These are phyloP conservation scores for Coemansia sp. DNA, from an alignment of 192 early-diverging fungal species.

Conservation along the genomic window DNA sequence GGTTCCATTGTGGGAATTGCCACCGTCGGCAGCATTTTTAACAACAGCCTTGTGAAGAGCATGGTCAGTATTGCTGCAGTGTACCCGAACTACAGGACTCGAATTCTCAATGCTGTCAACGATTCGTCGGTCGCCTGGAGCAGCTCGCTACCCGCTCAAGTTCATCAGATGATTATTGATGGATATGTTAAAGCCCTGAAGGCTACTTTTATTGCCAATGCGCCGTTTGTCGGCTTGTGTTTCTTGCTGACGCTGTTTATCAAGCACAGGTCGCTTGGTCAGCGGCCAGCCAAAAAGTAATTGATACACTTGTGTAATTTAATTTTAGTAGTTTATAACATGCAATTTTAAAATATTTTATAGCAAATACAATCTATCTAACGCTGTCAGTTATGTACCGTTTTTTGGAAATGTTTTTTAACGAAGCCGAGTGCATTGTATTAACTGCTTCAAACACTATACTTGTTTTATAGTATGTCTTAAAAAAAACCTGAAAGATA, in stretches of 20 bases:
- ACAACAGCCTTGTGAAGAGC: slow-evolving; percentile 21
- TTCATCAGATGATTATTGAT: slow-evolving; percentile 14
- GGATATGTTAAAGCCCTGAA: slow-evolving; percentile 20
- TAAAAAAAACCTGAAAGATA: too few species aligned
- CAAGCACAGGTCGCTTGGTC: slow-evolving; percentile 20
- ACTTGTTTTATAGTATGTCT: too few species aligned
- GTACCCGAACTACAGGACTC: slow-evolving; percentile 13
- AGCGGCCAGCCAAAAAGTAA: slow-evolving; percentile 4
- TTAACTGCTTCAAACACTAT: too few species aligned
- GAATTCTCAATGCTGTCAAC: slow-evolving; percentile 14
- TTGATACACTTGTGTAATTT: too few species aligned
- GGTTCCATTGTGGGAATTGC: slow-evolving; percentile 34
- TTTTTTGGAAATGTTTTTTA: too few species aligned
- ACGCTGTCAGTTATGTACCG: too few species aligned
- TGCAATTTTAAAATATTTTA: too few species aligned
- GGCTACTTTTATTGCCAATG: slow-evolving; percentile 30
- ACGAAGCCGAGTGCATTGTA: too few species aligned
- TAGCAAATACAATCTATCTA: too few species aligned
- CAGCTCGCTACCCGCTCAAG: slow-evolving; percentile 7
- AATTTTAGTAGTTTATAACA: too few species aligned
- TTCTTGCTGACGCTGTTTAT: slow-evolving; percentile 23
- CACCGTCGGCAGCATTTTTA: slow-evolving; percentile 26
- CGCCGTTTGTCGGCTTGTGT: slow-evolving; percentile 26
- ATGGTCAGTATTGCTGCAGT: slow-evolving; percentile 11
- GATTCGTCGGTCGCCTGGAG: slow-evolving; percentile 23